Base-by-base conservation (phyloP, 305 asterid species). In the Striga hermonthica region DNA sequence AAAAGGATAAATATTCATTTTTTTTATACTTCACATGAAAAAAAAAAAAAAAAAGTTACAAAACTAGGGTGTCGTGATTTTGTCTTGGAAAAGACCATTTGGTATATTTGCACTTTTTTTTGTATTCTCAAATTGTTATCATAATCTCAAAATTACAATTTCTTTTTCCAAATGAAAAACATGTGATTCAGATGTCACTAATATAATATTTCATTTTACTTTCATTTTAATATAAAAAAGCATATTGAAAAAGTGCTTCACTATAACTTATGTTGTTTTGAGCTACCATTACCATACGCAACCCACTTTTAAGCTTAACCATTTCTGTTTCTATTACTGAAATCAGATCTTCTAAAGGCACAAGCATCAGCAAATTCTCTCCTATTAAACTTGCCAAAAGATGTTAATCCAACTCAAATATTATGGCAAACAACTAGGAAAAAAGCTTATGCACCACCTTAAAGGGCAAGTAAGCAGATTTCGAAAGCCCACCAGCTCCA, bases 401-500 rank as follows among this genome's bases (percentile, higher is more conserved):
- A 36, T 40, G 0, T 43, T 10, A 45, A 44, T 4, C 28, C 12
- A 62, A 37, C 50, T 8, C 41, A 65, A 60, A 13, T 56, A 67
- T 59, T 22, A 66, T 45, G 47, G 39, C 15, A 58, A 74, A 76
- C 37, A 22, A 22, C 31, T 22, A 22, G 31, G 31, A 2, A 22
- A 22, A 22, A 22, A 22, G 72, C 7, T 47, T 48, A 71, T 74
- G 52, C 47, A 92, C 98, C 47, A 92, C 98, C 95, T 92, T 92
- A 60, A 92, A 92, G 35, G 98, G 98, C 60, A 92, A 76, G 81
- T 92, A 92, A 52, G 98, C 98, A 74, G 98, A 87, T 79, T 82
- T 89, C 73, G 84, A 78, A 64, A 79, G 84, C 36, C 96, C 97
- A 31, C 89, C 86, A 41, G 84, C 76, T 71, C 84, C 84, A 52